Conservation (phyloP, 2,329 filamentous ascomycete species). For the Fragosphaeria purpurea region DNA sequence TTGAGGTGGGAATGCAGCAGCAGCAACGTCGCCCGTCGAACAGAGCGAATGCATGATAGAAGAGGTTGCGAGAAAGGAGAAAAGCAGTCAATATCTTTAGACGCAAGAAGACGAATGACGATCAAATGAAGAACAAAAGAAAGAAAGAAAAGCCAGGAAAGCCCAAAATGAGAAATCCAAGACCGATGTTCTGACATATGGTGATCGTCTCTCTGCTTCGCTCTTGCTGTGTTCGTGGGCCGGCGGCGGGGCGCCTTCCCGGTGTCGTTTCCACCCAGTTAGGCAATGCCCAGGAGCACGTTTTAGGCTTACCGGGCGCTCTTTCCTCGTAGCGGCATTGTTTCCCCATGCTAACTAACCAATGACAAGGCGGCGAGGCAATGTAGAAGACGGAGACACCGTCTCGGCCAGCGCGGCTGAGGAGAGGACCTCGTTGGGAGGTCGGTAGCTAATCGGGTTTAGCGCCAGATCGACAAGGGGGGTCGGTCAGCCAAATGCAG, state of each 20-base stretch:
- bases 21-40: no score
- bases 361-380: not conserved
- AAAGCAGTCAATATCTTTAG: no score
- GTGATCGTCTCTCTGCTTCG: not conserved
- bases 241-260: not conserved
- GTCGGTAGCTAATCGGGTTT: constrained; percentile 27
- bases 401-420: constrained; percentile 4
- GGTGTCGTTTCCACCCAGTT: constrained; percentile 3
- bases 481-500: constrained; percentile 13
- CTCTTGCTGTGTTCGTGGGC: constrained; percentile 7
- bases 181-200: no score
- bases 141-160: not conserved
- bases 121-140: not conserved
- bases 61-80: not conserved
- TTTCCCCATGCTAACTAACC: no score
- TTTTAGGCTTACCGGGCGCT: no score
- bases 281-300: not conserved
- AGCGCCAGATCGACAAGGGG: constrained; percentile 15
- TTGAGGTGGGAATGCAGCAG: no score
- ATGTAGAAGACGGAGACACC: constrained; percentile 1
- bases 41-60: not conserved
- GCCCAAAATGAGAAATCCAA: not conserved
- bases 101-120: no score
- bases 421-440: not conserved
- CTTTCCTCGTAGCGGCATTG: no score